A percentile compares a stretch with the other conserved stretches of the same genome.
Evolutionary conservation across 2,329 filamentous ascomycete genomes (phyloP).

Genomic region (Zymoseptoria ardabiliae): DNA sequence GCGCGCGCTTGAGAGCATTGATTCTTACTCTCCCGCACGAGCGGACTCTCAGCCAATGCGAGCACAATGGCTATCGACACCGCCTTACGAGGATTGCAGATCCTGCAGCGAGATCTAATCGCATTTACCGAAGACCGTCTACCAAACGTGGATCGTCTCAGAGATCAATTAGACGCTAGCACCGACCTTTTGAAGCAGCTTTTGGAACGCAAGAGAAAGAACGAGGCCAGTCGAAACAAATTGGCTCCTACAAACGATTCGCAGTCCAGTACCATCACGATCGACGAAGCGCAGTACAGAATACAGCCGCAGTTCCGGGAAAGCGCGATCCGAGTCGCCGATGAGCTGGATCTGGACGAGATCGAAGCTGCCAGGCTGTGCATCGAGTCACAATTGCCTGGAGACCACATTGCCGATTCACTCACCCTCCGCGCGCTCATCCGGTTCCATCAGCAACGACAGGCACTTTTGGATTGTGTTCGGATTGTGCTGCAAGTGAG

Average conservation of each 20-base stretch:
- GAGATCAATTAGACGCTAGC: constrained; percentile 57
- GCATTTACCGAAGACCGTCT: constrained; percentile 65
- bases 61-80: constrained; percentile 63
- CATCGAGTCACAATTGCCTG: constrained; percentile 65
- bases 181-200: constrained; percentile 61
- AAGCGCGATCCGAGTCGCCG: constrained; percentile 70
- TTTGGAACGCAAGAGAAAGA: constrained; percentile 68
- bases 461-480: constrained; percentile 74
- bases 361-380: constrained; percentile 66
- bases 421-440: constrained; percentile 74
- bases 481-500: constrained; percentile 69
- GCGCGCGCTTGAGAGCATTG: neutral
- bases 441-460: constrained; percentile 78
- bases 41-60: neutral
- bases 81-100: constrained; percentile 69
- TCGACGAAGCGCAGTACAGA: constrained; percentile 66
- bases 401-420: constrained; percentile 63
- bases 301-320: constrained; percentile 87
- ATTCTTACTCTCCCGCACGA: neutral
- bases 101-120: constrained; percentile 77
- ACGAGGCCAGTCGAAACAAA: constrained; percentile 63
- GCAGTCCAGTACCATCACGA: constrained; percentile 57
- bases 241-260: constrained; percentile 52
- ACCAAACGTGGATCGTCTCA: constrained; percentile 61
- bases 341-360: constrained; percentile 86